Evolutionary conservation across 2,329 filamentous ascomycete species (phyloP).

Genomic region (Alternaria arbusti): DNA sequence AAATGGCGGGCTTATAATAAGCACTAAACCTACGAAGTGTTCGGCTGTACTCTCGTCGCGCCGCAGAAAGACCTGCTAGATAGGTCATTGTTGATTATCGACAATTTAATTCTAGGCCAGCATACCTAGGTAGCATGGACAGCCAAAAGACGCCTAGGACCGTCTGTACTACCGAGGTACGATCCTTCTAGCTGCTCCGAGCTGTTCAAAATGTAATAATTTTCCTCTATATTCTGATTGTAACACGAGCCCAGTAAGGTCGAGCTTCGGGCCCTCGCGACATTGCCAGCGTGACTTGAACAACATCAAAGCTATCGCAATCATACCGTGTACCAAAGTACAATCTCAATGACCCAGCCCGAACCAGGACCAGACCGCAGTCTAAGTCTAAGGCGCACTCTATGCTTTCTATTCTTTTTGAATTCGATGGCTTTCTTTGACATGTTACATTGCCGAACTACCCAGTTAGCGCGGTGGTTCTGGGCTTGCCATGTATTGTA

Average conservation of each 20-base stretch:
- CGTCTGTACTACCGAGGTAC: background rate
- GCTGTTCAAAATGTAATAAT: background rate
- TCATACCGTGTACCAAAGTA: background rate
- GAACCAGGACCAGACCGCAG: background rate
- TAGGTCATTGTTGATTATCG: background rate
- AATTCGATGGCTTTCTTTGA: background rate
- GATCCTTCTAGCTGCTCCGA: background rate
- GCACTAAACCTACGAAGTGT: background rate
- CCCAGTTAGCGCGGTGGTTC: background rate
- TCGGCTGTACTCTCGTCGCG: background rate
- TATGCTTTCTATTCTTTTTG: background rate
- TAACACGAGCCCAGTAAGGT: background rate
- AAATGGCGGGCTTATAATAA: background rate
- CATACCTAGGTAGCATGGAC: background rate
- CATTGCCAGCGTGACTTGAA: background rate
- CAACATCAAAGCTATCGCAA: background rate
- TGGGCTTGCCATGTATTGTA: background rate
- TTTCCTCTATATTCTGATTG: background rate
- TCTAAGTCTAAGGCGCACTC: background rate
- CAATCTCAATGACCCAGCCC: background rate
- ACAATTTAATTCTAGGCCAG: background rate
- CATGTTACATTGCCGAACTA: background rate
- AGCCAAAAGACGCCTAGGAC: background rate
- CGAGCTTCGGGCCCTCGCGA: background rate
- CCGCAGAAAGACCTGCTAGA: background rate